Evolutionary conservation across 2,329 filamentous ascomycete species (phyloP).

Genomic region (Colletotrichum sp.): DNA sequence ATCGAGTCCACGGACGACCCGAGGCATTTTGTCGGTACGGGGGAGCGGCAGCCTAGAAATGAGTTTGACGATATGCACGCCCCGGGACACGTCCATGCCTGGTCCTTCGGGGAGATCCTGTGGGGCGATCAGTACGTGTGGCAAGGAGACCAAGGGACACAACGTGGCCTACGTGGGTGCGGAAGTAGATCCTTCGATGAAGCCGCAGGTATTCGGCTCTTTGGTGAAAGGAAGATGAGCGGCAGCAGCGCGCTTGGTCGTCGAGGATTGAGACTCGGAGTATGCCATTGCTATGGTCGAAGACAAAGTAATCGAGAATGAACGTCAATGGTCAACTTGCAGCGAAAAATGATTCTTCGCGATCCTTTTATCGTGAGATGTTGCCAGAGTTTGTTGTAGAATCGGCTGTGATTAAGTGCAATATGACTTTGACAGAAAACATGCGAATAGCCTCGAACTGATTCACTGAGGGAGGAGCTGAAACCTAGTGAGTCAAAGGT

Average conservation of each 20-base stretch:
- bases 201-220: not conserved
- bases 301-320: not conserved
- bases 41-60: not conserved
- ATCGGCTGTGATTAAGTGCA: not conserved
- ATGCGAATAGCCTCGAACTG: not conserved
- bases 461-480: not conserved
- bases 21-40: not conserved
- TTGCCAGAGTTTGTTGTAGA: not conserved
- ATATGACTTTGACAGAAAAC: not conserved
- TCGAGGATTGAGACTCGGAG: not conserved
- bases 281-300: not conserved
- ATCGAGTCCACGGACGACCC: not conserved
- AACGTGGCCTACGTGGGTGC: not conserved
- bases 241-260: not conserved
- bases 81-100: not conserved
- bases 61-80: not conserved
- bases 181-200: not conserved
- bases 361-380: not conserved
- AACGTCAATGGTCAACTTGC: rapidly evolving
- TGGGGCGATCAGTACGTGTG: not conserved
- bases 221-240: not conserved
- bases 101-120: not conserved
- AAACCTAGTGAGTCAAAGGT: not conserved
- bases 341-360: rapidly evolving
- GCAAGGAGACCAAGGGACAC: rapidly evolving